A percentile compares a stretch with the other conserved stretches of the same genome.
Conservation (phyloP, 176 grass and related monocot genomes). For the Pontederia paniculata region DNA sequence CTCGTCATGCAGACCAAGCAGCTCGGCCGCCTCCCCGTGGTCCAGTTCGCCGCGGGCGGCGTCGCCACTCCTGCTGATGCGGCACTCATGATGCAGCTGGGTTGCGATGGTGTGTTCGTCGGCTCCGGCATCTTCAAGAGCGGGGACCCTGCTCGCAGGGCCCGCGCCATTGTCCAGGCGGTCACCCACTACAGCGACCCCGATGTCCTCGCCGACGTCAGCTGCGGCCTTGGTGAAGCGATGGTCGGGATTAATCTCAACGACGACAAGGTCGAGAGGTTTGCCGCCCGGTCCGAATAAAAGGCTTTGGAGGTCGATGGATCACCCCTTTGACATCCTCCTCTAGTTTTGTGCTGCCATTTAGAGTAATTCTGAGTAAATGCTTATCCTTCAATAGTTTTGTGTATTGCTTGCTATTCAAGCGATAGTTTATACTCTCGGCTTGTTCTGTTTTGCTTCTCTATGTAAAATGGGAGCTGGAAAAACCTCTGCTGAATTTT, state of each 20-base stretch:
- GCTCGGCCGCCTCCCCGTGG: too few species aligned
- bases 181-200: slow-evolving; percentile 63
- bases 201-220: slow-evolving; percentile 46
- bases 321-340: not conserved
- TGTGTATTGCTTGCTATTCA: too few species aligned
- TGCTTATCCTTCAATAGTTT: too few species aligned
- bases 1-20: too few species aligned
- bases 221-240: slow-evolving; percentile 53
- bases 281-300: slow-evolving; percentile 53
- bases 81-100: slow-evolving; percentile 26
- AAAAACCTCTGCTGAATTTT: too few species aligned
- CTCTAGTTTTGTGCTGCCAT: too few species aligned
- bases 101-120: slow-evolving; percentile 64
- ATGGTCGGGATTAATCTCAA: slow-evolving; percentile 66
- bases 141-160: slow-evolving; percentile 38
- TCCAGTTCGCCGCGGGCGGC: too few species aligned
- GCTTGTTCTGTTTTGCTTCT: too few species aligned
- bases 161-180: slow-evolving; percentile 59
- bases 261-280: slow-evolving; percentile 43
- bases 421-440: too few species aligned
- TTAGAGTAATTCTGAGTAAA: too few species aligned
- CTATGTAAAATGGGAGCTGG: too few species aligned
- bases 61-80: too few species aligned
- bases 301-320: not conserved
- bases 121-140: slow-evolving; percentile 77